A percentile compares a stretch with the other conserved stretches of the same genome.
These are phyloP conservation scores for Lipomyces sp. DNA, from an alignment of 805 yeast species.

Conservation along the genomic window DNA sequence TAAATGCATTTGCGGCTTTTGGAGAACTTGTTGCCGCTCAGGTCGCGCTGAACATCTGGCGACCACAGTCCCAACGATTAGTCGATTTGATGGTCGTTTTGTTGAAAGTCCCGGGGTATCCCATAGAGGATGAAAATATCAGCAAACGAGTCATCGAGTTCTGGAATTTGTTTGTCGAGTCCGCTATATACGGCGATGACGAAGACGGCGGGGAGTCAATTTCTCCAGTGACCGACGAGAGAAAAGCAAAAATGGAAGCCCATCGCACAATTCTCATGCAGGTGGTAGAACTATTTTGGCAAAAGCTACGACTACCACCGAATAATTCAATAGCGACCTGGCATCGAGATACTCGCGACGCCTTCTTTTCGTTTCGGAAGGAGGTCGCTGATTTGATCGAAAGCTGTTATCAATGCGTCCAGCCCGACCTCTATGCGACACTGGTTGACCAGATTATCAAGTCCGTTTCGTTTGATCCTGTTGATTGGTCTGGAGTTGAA, in stretches of 20 bases:
- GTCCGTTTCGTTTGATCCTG: conserved; percentile 1
- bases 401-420: conserved; percentile 62
- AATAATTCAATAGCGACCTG: conserved; percentile 23
- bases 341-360: conserved; percentile 45
- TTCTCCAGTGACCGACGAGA: neutral
- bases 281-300: conserved; percentile 32
- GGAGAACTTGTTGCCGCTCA: conserved; percentile 23
- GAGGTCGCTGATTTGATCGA: conserved; percentile 79
- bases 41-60: conserved; percentile 4
- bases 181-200: conserved; percentile 16
- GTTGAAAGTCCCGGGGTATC: conserved; percentile 20
- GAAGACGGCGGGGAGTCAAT: conserved; percentile 5
- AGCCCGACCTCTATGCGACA: conserved; percentile 47
- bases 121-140: conserved; percentile 20
- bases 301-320: conserved; percentile 15
- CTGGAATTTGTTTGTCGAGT: conserved; percentile 27
- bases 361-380: conserved; percentile 64
- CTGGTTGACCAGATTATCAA: conserved; percentile 41
- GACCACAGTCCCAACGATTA: conserved; percentile 3
- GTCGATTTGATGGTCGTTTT: conserved; percentile 14
- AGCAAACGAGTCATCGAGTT: conserved; percentile 29
- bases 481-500: conserved; percentile 50
- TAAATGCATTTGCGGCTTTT: conserved; percentile 20
- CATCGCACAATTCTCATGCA: conserved; percentile 17
- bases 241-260: neutral